Base-by-base conservation (phyloP, 305 asterid genomes). In the Lippia alba region DNA sequence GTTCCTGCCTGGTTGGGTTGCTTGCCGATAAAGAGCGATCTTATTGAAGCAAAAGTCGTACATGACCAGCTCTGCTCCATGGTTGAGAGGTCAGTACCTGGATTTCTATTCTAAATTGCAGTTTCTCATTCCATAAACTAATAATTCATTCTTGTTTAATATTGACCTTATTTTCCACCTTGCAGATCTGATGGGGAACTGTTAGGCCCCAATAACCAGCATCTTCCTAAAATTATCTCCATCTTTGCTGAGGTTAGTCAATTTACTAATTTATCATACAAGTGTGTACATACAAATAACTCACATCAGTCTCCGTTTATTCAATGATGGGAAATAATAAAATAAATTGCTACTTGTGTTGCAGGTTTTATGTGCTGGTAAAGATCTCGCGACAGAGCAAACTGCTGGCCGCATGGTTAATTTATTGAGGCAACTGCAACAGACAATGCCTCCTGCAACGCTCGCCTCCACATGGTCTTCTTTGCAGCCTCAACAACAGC, bases 1-100 rank as follows among this genome's bases (percentile, higher is more conserved):
- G 81, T 90, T 79, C 99, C 97, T 44, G 97, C 97, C 55, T 94
- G 99, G 99, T 78, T 94, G 86, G 76, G 86, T 80, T 94, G 97
- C 81, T 80, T 94, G 78, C 99, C 99, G 1, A 79, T 91, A 68
- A 94, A 91, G 77, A 92, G 91, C 62, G 99, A 94, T 84, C 82
- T 90, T 20, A 87, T 91, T 57, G 99, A 94, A 80, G 99, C 97
- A 50, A 91, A 94, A 80, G 92, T 78, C 76, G 99, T 94, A 57
- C 99, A 91, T 49, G 99, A 94, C 45, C 96, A 86, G 82, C 97
- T 91, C 44, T 92, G 96, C 72, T 80, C 91, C 33, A 92, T 92
- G 96, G 96, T 89, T 54, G 91, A 90, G 82, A 81, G 91, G 96
- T 82, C 76, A 33, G 74, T 44, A 19, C 41, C 55, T 67, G 63